These are phyloP conservation scores for Arthrinium phaeospermum DNA, from an alignment of 2,329 filamentous ascomycete genomes.

Conservation along the genomic window DNA sequence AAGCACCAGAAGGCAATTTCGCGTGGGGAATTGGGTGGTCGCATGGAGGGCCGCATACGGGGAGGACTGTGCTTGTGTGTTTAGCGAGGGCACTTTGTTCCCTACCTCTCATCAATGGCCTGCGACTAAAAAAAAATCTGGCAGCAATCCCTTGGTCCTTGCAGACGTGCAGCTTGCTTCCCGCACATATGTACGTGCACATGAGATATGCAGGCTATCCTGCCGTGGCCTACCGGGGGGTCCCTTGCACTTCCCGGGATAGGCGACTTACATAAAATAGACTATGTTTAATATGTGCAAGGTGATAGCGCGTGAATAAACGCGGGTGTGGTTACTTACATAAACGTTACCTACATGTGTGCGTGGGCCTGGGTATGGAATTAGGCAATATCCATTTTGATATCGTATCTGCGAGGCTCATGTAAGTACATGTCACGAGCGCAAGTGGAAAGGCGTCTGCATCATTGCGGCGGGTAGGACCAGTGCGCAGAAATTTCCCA, in stretches of 20 bases:
- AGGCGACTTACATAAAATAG: slow-evolving; percentile 13
- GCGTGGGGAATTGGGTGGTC: slow-evolving; percentile 28
- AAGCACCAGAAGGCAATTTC: slow-evolving; percentile 28
- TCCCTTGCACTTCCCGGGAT: slow-evolving; percentile 5
- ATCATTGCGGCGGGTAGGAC: neutral
- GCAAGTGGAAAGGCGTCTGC: neutral
- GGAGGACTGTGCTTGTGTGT: slow-evolving; percentile 1
- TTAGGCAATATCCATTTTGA: slow-evolving; percentile 1
- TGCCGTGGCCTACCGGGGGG: slow-evolving; percentile 32
- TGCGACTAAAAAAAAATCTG: slow-evolving; percentile 1
- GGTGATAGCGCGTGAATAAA: slow-evolving; percentile 11
- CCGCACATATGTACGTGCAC: slow-evolving; percentile 34
- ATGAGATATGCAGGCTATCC: slow-evolving; percentile 34
- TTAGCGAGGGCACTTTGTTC: slow-evolving; percentile 1
- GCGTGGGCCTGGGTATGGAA: neutral
- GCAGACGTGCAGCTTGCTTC: slow-evolving; percentile 30
- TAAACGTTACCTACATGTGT: neutral
- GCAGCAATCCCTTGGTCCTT: slow-evolving; percentile 34
- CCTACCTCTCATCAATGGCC: neutral
- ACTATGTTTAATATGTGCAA: neutral
- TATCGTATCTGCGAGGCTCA: slow-evolving; percentile 2
- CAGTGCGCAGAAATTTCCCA: slow-evolving; percentile 4
- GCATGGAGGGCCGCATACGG: slow-evolving; percentile 36
- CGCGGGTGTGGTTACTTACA: neutral
- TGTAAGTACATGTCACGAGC: neutral